Base-by-base conservation (phyloP, 495 filamentous ascomycete genomes). In the Daldinia decipiens region DNA sequence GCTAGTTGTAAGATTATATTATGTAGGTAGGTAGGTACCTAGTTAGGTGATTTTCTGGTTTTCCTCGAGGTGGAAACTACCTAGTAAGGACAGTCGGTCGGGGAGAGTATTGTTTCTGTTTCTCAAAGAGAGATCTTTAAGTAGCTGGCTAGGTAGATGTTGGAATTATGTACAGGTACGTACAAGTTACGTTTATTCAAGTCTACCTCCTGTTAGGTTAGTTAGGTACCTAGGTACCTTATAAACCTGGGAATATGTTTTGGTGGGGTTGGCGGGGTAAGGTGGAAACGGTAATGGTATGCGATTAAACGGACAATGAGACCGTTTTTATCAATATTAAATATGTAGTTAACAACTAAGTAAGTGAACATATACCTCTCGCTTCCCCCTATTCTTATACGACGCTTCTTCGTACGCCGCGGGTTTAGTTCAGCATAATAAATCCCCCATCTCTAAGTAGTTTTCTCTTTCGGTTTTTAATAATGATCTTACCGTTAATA, bases 251-350 rank as follows among this genome's bases (percentile, higher is more conserved):
- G 74, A 74, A 62, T 67, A 74, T 77, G 70, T 77, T 77, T 67
- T 75, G 72, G 73, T 73, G 72, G 74, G 75, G 75, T 77, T 77
- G 70, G 75, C 64, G 72, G 75, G 75, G 70, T 71, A 73, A 45
- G 43, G 27, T 27, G 43, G 17, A 34, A 54, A 15, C n/a, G 8
- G 31, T 62, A 32, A 36, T 21, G 9, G 6, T 55, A 61, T 62
- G 52, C 58, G 57, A 62, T 56, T 63, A 69, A 56, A 34, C 24
- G 40, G 24, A 8, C 13, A 1, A 26, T 17, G 19, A 36, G 3
- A 40, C 19, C 36, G 55, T 34, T 58, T 24, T n/a, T n/a, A n/a
- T n/a, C n/a, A n/a, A n/a, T n/a, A n/a, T n/a, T n/a, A n/a, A n/a
- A n/a, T n/a, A n/a, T n/a, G n/a, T n/a, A n/a, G n/a, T n/a, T n/a